Conservation (phyloP, 495 filamentous ascomycete genomes). For the Bacidia rubella region DNA sequence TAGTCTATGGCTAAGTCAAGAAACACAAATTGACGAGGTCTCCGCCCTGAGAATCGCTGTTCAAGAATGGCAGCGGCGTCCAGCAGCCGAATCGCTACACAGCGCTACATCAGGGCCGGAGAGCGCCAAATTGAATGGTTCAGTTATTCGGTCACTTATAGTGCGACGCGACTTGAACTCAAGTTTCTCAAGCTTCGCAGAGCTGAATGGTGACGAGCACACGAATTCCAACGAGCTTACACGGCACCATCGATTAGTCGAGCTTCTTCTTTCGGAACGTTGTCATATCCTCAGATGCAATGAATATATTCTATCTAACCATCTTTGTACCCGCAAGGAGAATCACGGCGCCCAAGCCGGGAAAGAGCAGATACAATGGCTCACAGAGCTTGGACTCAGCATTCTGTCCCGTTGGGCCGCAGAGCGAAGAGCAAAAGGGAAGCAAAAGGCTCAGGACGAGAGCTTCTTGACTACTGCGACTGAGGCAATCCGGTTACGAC, state of each 20-base stretch:
- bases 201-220: not conserved
- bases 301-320: conserved; percentile 22
- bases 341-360: not conserved
- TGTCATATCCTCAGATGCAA: conserved; percentile 38
- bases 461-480: conserved; percentile 21
- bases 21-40: conserved; percentile 64
- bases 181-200: not conserved
- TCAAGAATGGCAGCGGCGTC: conserved; percentile 69
- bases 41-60: conserved; percentile 67
- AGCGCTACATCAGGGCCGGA: conserved; percentile 48
- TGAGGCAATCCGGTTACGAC: conserved; percentile 29
- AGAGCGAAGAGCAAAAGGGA: conserved; percentile 1
- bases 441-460: not conserved
- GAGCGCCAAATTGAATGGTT: not conserved
- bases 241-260: conserved; percentile 47
- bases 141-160: not conserved
- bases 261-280: conserved; percentile 57
- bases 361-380: conserved; percentile 12
- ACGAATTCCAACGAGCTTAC: not conserved
- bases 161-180: not conserved
- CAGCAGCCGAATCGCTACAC: conserved; percentile 47
- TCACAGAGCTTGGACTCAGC: conserved; percentile 16
- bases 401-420: conserved; percentile 15
- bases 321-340: conserved; percentile 2
- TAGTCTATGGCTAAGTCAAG: conserved; percentile 69